Evolutionary conservation across 2,329 filamentous ascomycete species (phyloP), one percentile per base, ranked within the genome.

Genomic region (Fusarium haematococcum): DNA sequence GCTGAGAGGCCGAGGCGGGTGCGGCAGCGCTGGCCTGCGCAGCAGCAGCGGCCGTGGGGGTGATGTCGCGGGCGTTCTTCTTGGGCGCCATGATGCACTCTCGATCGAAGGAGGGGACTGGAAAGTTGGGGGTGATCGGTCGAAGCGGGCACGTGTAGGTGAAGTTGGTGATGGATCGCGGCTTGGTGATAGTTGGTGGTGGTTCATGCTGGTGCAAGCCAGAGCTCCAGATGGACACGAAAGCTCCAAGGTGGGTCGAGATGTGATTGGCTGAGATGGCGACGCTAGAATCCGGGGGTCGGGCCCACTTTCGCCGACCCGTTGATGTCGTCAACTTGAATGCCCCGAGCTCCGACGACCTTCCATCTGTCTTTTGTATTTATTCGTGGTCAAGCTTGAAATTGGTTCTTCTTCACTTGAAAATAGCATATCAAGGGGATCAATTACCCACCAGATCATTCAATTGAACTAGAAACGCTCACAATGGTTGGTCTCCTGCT

Each of bases 31-130:
- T 74, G 67, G 77, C 68, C 66, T 81, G 79, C 37, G 75, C 69
- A 48, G 78, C 79, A 62, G 74, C 81, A 45, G 83, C 80, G 50
- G 82, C 80, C 43, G 84, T 81, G 57, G 81, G 76, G 35, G 79
- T 66, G 35, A 78, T 75, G 23, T 80, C 81, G 77, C 79, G 81
- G 58, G 71, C 80, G 73, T 80, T 84, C 75, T 86, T 87, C 83
- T 89, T 90, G 52, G 88, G 86, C 58, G 88, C 85, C 88, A 90
- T 88, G 77, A 60, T 77, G 50, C n/a, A 20, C 2, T 43, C 5
- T 43, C 32, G 45, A 27, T 43, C 35, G 54, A 45, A 62, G 25
- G 35, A 50, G 25, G 25, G 30, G 32, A 6, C 32, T 39, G 16
- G 70, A 43, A 30, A 39, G 48, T 56, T 63, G 45, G 45, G 39